Evolutionary conservation across 257 asterid species (phyloP).

Genomic region (Linderniella brevidens): DNA sequence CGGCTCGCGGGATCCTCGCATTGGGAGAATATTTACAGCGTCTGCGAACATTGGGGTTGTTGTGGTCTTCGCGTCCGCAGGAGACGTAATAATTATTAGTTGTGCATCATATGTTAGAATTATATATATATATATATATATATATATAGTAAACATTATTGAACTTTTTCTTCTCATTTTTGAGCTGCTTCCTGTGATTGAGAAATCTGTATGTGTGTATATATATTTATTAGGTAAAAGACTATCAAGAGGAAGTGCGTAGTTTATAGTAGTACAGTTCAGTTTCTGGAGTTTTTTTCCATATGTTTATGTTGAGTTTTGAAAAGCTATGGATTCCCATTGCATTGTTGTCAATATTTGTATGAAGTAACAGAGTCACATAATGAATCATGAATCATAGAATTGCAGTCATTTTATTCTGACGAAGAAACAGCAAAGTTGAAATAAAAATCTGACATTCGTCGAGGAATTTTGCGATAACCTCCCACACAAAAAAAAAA

Average conservation of each 20-base stretch:
- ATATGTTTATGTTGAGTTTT: too few species aligned
- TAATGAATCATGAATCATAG: not conserved
- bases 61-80: conserved; percentile 65
- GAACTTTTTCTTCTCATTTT: not conserved
- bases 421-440: not conserved
- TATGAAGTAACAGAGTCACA: too few species aligned
- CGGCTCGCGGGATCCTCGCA: conserved; percentile 68
- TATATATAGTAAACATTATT: too few species aligned
- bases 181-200: conserved; percentile 1
- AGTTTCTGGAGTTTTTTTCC: too few species aligned
- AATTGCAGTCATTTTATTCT: not conserved
- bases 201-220: not conserved
- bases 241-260: too few species aligned
- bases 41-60: conserved; percentile 59
- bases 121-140: too few species aligned
- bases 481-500: not conserved
- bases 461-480: conserved; percentile 8
- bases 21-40: conserved; percentile 80
- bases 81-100: conserved; percentile 4
- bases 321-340: not conserved
- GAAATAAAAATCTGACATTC: too few species aligned
- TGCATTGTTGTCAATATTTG: not conserved
- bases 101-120: too few species aligned
- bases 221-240: not conserved
- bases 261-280: too few species aligned